Conservation (phyloP, 2,329 filamentous ascomycete species). For the Nigrospora sphaerica region DNA sequence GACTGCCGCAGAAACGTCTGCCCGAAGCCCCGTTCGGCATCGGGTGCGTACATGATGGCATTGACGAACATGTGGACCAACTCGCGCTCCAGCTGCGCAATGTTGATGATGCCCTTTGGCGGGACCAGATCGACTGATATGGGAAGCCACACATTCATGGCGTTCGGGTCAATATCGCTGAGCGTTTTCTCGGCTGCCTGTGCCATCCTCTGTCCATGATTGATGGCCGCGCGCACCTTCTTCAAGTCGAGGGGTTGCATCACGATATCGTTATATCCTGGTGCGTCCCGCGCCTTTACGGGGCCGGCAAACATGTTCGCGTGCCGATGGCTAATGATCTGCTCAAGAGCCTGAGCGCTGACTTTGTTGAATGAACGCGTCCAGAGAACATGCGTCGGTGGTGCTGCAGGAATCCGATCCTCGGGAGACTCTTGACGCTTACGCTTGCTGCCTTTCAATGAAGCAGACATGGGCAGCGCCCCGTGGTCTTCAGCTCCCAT, state of each 20-base stretch:
- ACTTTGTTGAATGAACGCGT: slow-evolving; percentile 71
- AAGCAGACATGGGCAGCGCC: slow-evolving; percentile 13
- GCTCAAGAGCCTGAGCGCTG: slow-evolving; percentile 64
- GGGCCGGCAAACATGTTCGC: slow-evolving; percentile 75
- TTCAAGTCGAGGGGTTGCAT: slow-evolving; percentile 72
- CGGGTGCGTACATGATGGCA: slow-evolving; percentile 96
- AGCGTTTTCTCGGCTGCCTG: slow-evolving; percentile 54
- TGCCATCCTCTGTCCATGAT: slow-evolving; percentile 62
- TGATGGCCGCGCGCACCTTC: slow-evolving; percentile 68
- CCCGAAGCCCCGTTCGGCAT: slow-evolving; percentile 65
- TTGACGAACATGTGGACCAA: slow-evolving; percentile 96
- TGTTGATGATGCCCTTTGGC: slow-evolving; percentile 87
- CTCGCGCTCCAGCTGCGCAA: slow-evolving; percentile 85
- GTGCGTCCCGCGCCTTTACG: slow-evolving; percentile 67
- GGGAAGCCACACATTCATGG: slow-evolving; percentile 55
- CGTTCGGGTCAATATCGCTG: slow-evolving; percentile 50
- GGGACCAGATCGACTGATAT: slow-evolving; percentile 72
- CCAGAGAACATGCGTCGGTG: slow-evolving; percentile 64
- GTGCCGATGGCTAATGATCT: slow-evolving; percentile 69
- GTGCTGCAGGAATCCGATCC: slow-evolving; percentile 39
- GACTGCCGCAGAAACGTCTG: slow-evolving; percentile 45
- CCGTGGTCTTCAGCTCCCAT: too few species aligned
- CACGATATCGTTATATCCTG: slow-evolving; percentile 68
- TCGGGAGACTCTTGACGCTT: slow-evolving; percentile 48
- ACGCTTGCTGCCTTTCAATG: slow-evolving; percentile 39